Conservation (phyloP, 1,284 basidiomycete species). For the Cryptococcus sp. region DNA sequence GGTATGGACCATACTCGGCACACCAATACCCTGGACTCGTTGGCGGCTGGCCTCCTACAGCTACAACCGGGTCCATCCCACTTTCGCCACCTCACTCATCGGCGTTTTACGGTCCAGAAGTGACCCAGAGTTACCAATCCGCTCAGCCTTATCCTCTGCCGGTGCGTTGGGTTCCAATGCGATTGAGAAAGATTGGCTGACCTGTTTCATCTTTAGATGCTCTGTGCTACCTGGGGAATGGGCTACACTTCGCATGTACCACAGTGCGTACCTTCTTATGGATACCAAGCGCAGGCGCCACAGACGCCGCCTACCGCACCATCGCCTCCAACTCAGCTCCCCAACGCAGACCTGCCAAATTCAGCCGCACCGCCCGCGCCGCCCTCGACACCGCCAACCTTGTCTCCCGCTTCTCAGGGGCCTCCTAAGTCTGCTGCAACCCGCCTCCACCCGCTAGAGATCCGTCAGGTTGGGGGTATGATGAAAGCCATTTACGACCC, state of each 20-base stretch:
- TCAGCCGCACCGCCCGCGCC: not conserved
- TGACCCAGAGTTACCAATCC: not conserved
- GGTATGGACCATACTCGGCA: no score
- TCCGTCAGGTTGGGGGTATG: conserved; percentile 28
- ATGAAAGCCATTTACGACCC: conserved; percentile 33
- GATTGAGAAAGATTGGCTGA: not conserved
- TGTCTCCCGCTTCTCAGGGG: not conserved
- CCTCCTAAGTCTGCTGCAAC: not conserved
- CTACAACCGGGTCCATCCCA: not conserved
- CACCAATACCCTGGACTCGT: no score
- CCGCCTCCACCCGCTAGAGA: conserved; percentile 9
- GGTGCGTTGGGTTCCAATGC: conserved; percentile 2
- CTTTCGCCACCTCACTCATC: conserved; percentile 1
- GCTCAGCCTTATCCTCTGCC: no score
- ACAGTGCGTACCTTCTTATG: no score
- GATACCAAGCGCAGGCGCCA: no score
- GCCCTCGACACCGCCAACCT: not conserved
- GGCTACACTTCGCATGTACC: conserved; percentile 3
- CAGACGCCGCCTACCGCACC: not conserved
- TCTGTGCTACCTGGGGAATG: conserved; percentile 9
- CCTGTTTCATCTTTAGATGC: conserved; percentile 1
- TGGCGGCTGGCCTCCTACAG: no score
- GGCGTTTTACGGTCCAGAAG: not conserved
- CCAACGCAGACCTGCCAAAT: not conserved
- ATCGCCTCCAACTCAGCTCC: not conserved